Evolutionary conservation across 2,329 filamentous ascomycete species (phyloP).

Genomic region (Mycogone perniciosa): DNA sequence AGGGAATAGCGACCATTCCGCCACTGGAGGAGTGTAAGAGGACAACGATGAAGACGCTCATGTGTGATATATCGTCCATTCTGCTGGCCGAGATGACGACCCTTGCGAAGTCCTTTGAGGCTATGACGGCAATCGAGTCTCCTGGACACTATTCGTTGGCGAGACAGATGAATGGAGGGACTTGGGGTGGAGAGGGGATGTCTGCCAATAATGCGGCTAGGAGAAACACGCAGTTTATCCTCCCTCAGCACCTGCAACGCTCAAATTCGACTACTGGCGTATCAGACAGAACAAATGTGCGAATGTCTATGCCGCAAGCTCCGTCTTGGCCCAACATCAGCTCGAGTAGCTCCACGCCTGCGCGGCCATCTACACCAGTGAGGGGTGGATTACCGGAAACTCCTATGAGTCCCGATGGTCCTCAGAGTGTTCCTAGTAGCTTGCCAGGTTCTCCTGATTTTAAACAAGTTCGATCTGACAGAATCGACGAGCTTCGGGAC

Average conservation of each 20-base stretch:
- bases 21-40: conserved; percentile 60
- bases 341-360: conserved; percentile 40
- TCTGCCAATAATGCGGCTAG: conserved; percentile 33
- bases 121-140: conserved; percentile 68
- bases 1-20: conserved; percentile 67
- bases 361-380: conserved; percentile 45
- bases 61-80: conserved; percentile 71
- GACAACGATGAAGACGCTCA: conserved; percentile 74
- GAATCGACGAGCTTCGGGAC: conserved; percentile 42
- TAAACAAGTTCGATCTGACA: conserved; percentile 31
- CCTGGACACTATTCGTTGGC: conserved; percentile 49
- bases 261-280: conserved; percentile 48
- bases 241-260: conserved; percentile 37
- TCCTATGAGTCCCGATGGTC: conserved; percentile 43
- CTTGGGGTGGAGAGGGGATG: conserved; percentile 36
- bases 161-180: conserved; percentile 34
- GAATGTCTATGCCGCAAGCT: conserved; percentile 78
- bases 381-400: conserved; percentile 44
- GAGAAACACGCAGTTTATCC: conserved; percentile 50
- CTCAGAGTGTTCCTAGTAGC: conserved; percentile 30
- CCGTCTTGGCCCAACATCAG: conserved; percentile 39
- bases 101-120: conserved; percentile 66
- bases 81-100: conserved; percentile 70
- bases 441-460: conserved; percentile 38
- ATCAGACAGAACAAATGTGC: conserved; percentile 54